Evolutionary conservation across 352 stramenopile genomes (phyloP).

Genomic region (Globisporangium iwayamae): DNA sequence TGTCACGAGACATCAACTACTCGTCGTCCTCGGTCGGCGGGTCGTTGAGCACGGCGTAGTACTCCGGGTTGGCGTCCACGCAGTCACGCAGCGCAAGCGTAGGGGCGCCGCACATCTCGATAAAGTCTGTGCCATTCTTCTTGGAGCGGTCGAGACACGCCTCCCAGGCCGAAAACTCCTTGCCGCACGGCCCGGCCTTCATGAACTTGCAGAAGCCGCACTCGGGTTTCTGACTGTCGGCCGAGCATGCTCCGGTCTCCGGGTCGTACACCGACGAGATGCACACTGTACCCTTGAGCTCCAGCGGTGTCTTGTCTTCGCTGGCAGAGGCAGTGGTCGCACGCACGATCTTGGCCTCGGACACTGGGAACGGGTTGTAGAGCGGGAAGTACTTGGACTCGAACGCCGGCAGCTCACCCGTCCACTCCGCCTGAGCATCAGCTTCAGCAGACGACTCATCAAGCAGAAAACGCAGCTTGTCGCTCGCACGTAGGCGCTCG

Average conservation of each 20-base stretch:
- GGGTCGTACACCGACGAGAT: slow-evolving; percentile 63
- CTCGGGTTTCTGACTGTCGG: slow-evolving; percentile 58
- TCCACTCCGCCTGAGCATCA: slow-evolving; percentile 30
- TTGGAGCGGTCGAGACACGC: slow-evolving; percentile 78
- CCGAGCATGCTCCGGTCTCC: slow-evolving; percentile 40
- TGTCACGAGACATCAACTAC: slow-evolving; percentile 8
- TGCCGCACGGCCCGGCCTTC: slow-evolving; percentile 82
- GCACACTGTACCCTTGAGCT: slow-evolving; percentile 62
- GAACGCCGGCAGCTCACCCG: slow-evolving; percentile 62
- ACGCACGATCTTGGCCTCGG: slow-evolving; percentile 35
- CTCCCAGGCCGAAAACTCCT: slow-evolving; percentile 81
- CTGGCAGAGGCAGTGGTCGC: slow-evolving; percentile 1
- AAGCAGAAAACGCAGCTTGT: slow-evolving; percentile 53
- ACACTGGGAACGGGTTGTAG: slow-evolving; percentile 76
- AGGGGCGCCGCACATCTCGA: slow-evolving; percentile 70
- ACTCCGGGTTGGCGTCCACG: slow-evolving; percentile 85
- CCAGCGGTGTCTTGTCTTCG: slow-evolving; percentile 23
- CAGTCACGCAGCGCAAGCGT: slow-evolving; percentile 81
- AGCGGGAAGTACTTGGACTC: slow-evolving; percentile 69
- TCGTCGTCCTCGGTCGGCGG: slow-evolving; percentile 36
- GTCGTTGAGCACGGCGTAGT: slow-evolving; percentile 84
- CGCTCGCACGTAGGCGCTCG: slow-evolving; percentile 63
- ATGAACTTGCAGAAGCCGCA: slow-evolving; percentile 91
- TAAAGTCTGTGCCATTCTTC: slow-evolving; percentile 67
- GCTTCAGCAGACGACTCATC: slow-evolving; percentile 20